phyloP scores from a whole-genome alignment of 148 eudicot genomes.

The Rhododendron henanense region DNA sequence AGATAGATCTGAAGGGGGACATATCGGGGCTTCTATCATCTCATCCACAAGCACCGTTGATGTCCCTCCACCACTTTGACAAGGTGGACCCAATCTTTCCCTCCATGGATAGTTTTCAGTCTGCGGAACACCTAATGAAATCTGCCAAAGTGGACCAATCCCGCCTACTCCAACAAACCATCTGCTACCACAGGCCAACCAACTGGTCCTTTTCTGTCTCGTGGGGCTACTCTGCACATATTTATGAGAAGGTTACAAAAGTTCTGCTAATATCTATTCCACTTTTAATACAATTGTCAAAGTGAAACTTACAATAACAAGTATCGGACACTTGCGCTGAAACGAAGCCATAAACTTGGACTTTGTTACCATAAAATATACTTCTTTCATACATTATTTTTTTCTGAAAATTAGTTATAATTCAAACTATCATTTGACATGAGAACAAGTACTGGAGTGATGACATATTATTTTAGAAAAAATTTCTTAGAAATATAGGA shows the following conservation, averaged over 20 bases:
- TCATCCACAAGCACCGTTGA: conserved; percentile 38
- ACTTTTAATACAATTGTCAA: neutral
- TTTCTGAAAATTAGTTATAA: too few relatives aligned
- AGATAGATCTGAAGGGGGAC: conserved; percentile 27
- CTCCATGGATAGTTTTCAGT: conserved; percentile 31
- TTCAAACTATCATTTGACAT: too few relatives aligned
- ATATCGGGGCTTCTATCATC: conserved; percentile 33
- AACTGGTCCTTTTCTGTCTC: conserved; percentile 54
- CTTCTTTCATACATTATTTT: too few relatives aligned
- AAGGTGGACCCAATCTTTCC: conserved; percentile 55
- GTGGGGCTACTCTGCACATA: conserved; percentile 53
- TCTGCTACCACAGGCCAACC: conserved; percentile 45
- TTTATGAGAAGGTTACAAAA: conserved; percentile 18
- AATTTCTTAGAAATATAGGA: too few relatives aligned
- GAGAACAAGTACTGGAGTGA: too few relatives aligned
- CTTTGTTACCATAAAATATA: too few relatives aligned
- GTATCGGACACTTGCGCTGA: too few relatives aligned
- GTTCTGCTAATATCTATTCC: too few relatives aligned
- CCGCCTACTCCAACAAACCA: conserved; percentile 64
- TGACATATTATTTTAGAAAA: too few relatives aligned
- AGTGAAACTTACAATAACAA: too few relatives aligned
- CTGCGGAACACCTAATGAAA: conserved; percentile 43
- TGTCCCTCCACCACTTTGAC: conserved; percentile 67
- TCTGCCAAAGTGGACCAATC: conserved; percentile 48
- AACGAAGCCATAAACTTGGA: too few relatives aligned